phyloP scores from a whole-genome alignment of 352 stramenopile species.

The Pythium brachiatum region DNA sequence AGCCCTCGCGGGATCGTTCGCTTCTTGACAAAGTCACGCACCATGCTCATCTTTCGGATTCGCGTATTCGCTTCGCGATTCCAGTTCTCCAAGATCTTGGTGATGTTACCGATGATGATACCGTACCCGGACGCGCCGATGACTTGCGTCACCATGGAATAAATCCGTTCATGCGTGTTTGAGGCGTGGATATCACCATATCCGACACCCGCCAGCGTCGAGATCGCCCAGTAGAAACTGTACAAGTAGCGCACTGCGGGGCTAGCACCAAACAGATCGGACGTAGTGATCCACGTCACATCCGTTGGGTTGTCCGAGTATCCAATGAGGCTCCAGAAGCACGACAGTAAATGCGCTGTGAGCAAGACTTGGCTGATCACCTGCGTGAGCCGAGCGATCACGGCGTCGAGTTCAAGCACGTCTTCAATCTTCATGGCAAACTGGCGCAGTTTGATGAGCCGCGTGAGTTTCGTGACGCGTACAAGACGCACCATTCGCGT shows the following conservation, averaged over 20 bases:
- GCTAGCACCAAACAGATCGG: slow-evolving; percentile 26
- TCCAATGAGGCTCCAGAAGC: slow-evolving; percentile 78
- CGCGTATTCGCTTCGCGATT: slow-evolving; percentile 57
- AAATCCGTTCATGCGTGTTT: slow-evolving; percentile 67
- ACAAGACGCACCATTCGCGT: slow-evolving; percentile 58
- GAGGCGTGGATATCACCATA: slow-evolving; percentile 80
- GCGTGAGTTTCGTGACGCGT: slow-evolving; percentile 66
- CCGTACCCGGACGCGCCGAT: slow-evolving; percentile 76
- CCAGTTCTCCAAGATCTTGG: slow-evolving; percentile 80
- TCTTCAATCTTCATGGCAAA: slow-evolving; percentile 78
- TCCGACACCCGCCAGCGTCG: slow-evolving; percentile 74
- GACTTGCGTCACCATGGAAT: slow-evolving; percentile 67
- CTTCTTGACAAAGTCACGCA: slow-evolving; percentile 63
- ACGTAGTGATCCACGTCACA: slow-evolving; percentile 48
- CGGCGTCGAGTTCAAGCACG: slow-evolving; percentile 57
- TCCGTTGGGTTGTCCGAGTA: slow-evolving; percentile 29
- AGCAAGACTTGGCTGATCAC: slow-evolving; percentile 70
- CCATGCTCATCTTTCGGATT: slow-evolving; percentile 55
- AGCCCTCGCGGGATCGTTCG: slow-evolving; percentile 53
- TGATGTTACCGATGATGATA: slow-evolving; percentile 83
- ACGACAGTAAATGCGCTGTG: slow-evolving; percentile 68
- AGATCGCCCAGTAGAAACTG: slow-evolving; percentile 85
- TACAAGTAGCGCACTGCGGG: slow-evolving; percentile 62
- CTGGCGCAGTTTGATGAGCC: slow-evolving; percentile 64
- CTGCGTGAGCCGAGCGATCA: slow-evolving; percentile 54